Conservation (phyloP, 108 stramenopile genomes). For the Conticribra weissflogii region DNA sequence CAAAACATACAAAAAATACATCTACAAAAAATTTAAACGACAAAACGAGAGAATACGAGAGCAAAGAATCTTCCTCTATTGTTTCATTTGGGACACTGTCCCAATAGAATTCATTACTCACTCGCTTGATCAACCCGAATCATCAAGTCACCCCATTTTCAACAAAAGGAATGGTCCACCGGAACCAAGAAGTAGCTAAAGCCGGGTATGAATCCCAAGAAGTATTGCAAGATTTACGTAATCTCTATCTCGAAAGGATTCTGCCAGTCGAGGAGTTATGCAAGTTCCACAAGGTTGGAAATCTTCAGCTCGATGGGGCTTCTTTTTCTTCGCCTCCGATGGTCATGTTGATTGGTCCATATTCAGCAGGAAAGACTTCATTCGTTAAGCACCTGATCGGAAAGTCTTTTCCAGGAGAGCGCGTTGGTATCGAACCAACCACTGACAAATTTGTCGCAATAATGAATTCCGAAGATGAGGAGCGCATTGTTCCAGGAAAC, state of each 20-base stretch:
- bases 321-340: slow-evolving; percentile 79
- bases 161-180: not conserved
- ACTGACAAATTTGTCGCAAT: slow-evolving; percentile 66
- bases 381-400: slow-evolving; percentile 61
- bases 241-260: slow-evolving; percentile 17
- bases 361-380: slow-evolving; percentile 75
- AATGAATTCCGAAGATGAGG: slow-evolving; percentile 57
- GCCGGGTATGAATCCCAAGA: not conserved
- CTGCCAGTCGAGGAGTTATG: slow-evolving; percentile 20
- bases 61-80: no score
- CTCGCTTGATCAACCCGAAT: no score
- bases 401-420: slow-evolving; percentile 64
- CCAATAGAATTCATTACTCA: no score
- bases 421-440: slow-evolving; percentile 67
- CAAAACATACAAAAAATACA: no score
- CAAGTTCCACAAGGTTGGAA: slow-evolving; percentile 14
- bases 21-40: no score
- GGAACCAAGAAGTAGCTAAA: not conserved
- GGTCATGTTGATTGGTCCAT: slow-evolving; percentile 67
- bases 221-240: not conserved
- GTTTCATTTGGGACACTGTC: no score
- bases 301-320: slow-evolving; percentile 55
- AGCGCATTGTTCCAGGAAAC: slow-evolving; percentile 68
- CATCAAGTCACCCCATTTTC: no score
- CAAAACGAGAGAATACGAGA: no score